Percentiles rank a stretch among this genome's conserved stretches.
phyloP scores from a whole-genome alignment of 1,284 basidiomycete genomes.

The Nidula niveotomentosa region DNA sequence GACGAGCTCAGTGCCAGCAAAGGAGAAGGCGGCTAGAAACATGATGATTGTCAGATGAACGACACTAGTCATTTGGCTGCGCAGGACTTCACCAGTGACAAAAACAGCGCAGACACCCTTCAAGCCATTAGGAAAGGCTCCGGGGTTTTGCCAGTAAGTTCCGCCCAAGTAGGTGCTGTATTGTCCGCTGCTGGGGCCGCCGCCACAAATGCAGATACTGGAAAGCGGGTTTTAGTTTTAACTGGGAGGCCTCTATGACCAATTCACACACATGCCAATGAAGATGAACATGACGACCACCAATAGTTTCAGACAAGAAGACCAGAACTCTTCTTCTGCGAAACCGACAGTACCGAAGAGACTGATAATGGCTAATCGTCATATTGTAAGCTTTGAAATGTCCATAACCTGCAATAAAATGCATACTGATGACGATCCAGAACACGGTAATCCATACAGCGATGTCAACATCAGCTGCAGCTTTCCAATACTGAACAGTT shows the following conservation, averaged over 20 bases:
- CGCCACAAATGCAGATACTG: constrained; percentile 42
- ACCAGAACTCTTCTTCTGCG: constrained; percentile 59
- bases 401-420: neutral
- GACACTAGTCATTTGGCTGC: too few relatives aligned
- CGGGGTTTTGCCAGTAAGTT: constrained; percentile 48
- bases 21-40: constrained; percentile 71
- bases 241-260: too few relatives aligned
- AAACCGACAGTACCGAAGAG: constrained; percentile 45
- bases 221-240: too few relatives aligned
- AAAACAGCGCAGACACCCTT: constrained; percentile 43
- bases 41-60: too few relatives aligned
- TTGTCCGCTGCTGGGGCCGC: constrained; percentile 36
- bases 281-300: constrained; percentile 55
- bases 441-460: constrained; percentile 51
- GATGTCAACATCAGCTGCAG: constrained; percentile 24
- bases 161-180: constrained; percentile 44
- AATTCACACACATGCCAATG: too few relatives aligned
- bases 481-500: constrained; percentile 41
- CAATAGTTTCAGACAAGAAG: constrained; percentile 54
- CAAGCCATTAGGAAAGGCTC: constrained; percentile 48
- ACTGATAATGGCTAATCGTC: constrained; percentile 28
- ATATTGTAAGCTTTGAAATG: too few relatives aligned
- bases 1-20: constrained; percentile 69
- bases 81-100: too few relatives aligned
- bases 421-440: constrained; percentile 39